These are phyloP conservation scores for Mycena latifolia DNA, from an alignment of 768 basidiomycete species.

Conservation along the genomic window DNA sequence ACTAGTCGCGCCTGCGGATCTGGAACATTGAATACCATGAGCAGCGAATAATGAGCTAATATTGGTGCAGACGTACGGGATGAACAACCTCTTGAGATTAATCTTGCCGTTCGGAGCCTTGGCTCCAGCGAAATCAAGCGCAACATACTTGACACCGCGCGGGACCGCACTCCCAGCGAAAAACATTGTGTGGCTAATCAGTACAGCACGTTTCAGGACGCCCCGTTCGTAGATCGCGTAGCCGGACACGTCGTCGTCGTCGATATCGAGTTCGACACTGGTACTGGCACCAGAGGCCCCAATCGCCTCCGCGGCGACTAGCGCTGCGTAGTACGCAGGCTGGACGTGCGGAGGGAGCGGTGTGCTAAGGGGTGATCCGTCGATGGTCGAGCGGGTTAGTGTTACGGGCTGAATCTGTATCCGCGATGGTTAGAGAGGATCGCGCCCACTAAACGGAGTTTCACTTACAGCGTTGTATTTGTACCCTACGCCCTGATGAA, in stretches of 20 bases:
- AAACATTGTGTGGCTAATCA: conserved; percentile 57
- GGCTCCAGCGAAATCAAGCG: conserved; percentile 8
- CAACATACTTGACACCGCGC: conserved; percentile 17
- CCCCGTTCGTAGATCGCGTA: conserved; percentile 57
- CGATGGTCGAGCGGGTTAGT: conserved; percentile 54
- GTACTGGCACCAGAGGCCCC: conserved; percentile 45
- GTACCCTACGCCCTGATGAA: conserved; percentile 28
- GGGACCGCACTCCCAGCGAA: conserved; percentile 29
- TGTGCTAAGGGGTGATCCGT: conserved; percentile 47
- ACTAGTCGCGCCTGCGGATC: conserved; percentile 44
- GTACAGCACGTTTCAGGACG: conserved; percentile 49
- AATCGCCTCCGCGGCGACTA: conserved; percentile 54
- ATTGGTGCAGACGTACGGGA: conserved; percentile 17
- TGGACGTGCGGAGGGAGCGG: conserved; percentile 58
- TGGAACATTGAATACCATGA: neutral
- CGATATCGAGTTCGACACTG: conserved; percentile 51
- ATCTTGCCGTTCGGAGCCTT: neutral
- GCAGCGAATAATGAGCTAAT: neutral
- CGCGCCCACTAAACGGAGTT: conserved; percentile 6
- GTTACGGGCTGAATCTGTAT: conserved; percentile 58
- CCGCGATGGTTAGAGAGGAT: neutral
- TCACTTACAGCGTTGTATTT: conserved; percentile 19
- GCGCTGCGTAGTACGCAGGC: conserved; percentile 57
- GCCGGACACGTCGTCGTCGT: conserved; percentile 51
- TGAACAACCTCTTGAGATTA: conserved; percentile 25